Evolutionary conservation across 176 grass and related monocot genomes (phyloP), one percentile per base, ranked within the genome.

Genomic region (Zoysia japonica): DNA sequence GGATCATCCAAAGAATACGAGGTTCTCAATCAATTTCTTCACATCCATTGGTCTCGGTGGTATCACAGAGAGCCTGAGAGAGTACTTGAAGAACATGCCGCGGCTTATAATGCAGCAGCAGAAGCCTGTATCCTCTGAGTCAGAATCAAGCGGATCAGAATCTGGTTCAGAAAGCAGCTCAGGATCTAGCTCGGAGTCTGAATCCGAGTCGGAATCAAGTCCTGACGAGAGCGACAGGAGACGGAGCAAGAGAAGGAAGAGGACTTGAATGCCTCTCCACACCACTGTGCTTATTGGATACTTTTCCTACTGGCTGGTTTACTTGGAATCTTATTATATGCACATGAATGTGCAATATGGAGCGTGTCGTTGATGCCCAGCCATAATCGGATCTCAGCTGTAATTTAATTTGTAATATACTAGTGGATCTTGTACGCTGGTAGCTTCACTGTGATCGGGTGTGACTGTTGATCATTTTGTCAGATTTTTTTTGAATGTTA

Each of bases 61-160:
- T 46, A 95, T 98, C 36, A 98, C 92, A 1, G 95, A 95, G 65
- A 95, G 81, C 74, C 73, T 94, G 70, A 88, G 95, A 47, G 92
- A 94, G 72, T 90, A 98, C 60, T 85, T 98, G 65, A 98, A 98
- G 76, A 98, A 94, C 52, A 98, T 98, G 95, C 95, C 95, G 0
- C 85, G 92, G 16, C 81, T 98, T 49, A 98, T 98, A 83, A 98
- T 98, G 95, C 92, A 94, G 83, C 92, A 98, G 65, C 95, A 98
- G 54, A 94, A 93, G 72, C 80, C 80, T 2, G 75, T 76, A 7
- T 76, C 75, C 1, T 78, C 71, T 1, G 85, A 90, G 3, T 85
- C 80, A 20, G 89, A 88, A 74, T 93, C 90, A 57, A 78, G 80
- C 45, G 88, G 77, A 37, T 85, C 87, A 10, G 88, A 47, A 67